These are phyloP conservation scores for Kuraishia molischiana DNA, from an alignment of 805 yeast genomes.

Conservation along the genomic window DNA sequence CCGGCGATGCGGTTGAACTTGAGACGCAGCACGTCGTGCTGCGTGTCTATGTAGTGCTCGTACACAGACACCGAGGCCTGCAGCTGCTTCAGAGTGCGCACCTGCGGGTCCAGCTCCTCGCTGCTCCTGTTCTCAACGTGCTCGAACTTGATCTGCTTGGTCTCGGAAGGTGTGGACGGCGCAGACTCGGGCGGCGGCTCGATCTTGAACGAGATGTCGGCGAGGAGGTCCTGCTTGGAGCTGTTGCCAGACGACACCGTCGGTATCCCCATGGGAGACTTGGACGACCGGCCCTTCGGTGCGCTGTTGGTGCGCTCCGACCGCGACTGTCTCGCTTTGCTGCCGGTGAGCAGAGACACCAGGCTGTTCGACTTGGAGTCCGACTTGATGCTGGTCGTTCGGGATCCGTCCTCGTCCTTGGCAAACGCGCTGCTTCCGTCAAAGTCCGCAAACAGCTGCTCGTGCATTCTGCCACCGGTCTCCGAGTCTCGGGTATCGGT, in stretches of 20 bases:
- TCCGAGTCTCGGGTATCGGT: background rate
- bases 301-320: background rate
- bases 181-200: background rate
- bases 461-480: constrained; percentile 10
- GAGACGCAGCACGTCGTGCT: constrained; percentile 2
- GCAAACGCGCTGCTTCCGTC: constrained; percentile 13
- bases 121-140: background rate
- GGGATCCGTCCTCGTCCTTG: constrained; percentile 11
- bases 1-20: constrained; percentile 2
- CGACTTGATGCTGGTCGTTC: background rate
- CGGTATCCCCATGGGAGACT: constrained; percentile 6
- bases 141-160: background rate
- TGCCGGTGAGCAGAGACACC: background rate
- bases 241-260: constrained; percentile 16
- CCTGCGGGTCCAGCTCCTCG: background rate
- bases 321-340: background rate
- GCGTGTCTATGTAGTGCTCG: background rate
- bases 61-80: background rate
- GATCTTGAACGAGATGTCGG: background rate
- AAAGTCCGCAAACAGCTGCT: constrained; percentile 16
- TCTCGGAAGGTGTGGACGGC: background rate
- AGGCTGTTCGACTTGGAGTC: constrained; percentile 1
- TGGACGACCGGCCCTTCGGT: background rate
- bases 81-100: background rate
- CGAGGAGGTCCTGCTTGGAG: constrained; percentile 10